phyloP scores from a whole-genome alignment of 1,284 basidiomycete genomes.

The Tremellales sp. region DNA sequence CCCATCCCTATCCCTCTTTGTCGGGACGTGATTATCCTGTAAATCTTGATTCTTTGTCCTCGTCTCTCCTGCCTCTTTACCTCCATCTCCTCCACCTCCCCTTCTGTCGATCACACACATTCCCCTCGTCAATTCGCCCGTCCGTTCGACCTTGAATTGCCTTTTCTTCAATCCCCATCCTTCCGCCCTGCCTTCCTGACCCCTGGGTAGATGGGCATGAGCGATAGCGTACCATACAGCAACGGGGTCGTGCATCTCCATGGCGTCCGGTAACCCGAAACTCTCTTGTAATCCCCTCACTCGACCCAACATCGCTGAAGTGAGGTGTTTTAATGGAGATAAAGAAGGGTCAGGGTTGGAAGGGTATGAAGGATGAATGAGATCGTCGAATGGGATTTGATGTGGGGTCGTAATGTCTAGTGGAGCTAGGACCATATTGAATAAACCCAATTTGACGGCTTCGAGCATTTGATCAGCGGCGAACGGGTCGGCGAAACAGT shows the following conservation, averaged over 20 bases:
- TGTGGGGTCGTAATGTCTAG: constrained; percentile 78
- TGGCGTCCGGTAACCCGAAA: constrained; percentile 68
- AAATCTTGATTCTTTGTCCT: constrained; percentile 31
- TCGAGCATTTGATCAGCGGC: constrained; percentile 60
- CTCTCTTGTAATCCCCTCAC: constrained; percentile 63
- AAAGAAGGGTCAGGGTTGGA: constrained; percentile 16
- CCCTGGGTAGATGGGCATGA: constrained; percentile 38
- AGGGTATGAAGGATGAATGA: constrained; percentile 55
- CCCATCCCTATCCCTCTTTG: constrained; percentile 1
- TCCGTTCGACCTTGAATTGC: constrained; percentile 48
- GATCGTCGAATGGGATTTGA: constrained; percentile 63
- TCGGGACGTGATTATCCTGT: constrained; percentile 6
- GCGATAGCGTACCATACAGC: constrained; percentile 55
- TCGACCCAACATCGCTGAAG: constrained; percentile 69
- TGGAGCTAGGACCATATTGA: constrained; percentile 64
- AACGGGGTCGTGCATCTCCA: constrained; percentile 62
- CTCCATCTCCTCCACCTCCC: constrained; percentile 19
- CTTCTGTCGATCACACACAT: constrained; percentile 52
- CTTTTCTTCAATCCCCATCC: constrained; percentile 40
- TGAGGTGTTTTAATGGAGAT: constrained; percentile 61
- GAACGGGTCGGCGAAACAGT: constrained; percentile 89
- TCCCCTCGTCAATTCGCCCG: constrained; percentile 49
- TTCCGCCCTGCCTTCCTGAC: background rate
- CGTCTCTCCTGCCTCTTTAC: constrained; percentile 11
- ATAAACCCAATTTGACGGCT: constrained; percentile 26